Evolutionary conservation across 805 yeast genomes (phyloP).

Genomic region (Ogataea dorogensis): DNA sequence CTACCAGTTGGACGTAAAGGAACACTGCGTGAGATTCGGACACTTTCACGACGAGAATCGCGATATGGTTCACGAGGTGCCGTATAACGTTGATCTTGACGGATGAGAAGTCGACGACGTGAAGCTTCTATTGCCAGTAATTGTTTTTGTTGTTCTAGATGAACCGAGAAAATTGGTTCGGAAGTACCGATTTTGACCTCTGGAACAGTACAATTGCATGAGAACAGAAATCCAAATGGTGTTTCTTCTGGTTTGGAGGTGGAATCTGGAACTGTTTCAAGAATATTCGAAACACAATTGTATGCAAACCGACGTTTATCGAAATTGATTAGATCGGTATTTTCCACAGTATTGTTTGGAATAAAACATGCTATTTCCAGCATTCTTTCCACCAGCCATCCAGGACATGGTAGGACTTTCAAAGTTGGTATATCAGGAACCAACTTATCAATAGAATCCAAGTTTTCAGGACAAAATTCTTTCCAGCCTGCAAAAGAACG

Average conservation of each 20-base stretch:
- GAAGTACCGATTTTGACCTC: too few relatives aligned
- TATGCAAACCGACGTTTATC: conserved; percentile 75
- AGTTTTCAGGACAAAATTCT: conserved; percentile 41
- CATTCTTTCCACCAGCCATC: conserved; percentile 84
- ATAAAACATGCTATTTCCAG: conserved; percentile 72
- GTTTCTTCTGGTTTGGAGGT: conserved; percentile 32
- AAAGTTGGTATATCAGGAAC: conserved; percentile 31
- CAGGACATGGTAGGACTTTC: conserved; percentile 78
- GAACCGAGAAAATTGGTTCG: conserved; percentile 47
- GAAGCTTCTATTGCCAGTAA: conserved; percentile 50
- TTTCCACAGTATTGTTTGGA: conserved; percentile 72
- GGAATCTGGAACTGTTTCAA: conserved; percentile 40
- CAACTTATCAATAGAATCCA: conserved; percentile 21
- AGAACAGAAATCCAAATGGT: conserved; percentile 53
- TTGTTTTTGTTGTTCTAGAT: conserved; percentile 49
- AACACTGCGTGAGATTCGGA: conserved; percentile 7
- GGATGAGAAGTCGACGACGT: conserved; percentile 16
- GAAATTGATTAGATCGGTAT: conserved; percentile 70
- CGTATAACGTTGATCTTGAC: conserved; percentile 2
- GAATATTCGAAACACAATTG: conserved; percentile 56
- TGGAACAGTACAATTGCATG: conserved; percentile 41
- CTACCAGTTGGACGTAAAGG: conserved; percentile 5
- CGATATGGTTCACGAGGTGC: conserved; percentile 4
- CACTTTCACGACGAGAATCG: conserved; percentile 7
- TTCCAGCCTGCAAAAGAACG: conserved; percentile 73